Percentiles rank a stretch among this genome's conserved stretches.
Conservation (phyloP, 352 stramenopile species). For the Thalassiosira exigua region DNA sequence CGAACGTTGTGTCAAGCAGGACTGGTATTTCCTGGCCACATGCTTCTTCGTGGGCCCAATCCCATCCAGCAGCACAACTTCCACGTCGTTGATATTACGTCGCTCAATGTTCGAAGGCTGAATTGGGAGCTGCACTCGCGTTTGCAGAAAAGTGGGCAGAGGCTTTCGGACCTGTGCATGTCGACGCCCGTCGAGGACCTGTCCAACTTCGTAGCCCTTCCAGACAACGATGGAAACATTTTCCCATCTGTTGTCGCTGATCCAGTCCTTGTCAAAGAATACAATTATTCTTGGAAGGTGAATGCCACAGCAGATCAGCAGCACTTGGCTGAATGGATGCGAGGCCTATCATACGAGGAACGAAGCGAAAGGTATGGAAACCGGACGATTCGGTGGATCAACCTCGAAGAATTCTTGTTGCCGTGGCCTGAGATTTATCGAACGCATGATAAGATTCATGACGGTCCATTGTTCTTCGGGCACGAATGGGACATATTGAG, state of each 20-base stretch:
- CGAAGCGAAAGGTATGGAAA: not conserved
- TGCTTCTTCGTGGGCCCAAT: not conserved
- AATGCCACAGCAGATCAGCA: not conserved
- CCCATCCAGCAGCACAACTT: not conserved
- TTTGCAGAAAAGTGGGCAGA: not conserved
- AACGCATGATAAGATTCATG: not conserved
- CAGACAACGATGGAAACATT: not conserved
- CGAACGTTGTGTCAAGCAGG: not conserved
- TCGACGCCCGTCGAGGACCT: not conserved
- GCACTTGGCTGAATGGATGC: not conserved
- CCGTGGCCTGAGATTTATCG: not conserved
- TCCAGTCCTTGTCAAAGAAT: not conserved
- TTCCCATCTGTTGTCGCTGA: not conserved
- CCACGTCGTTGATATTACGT: not conserved
- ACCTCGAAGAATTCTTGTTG: conserved; percentile 6
- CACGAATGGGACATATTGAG: not conserved
- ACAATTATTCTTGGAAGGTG: conserved; percentile 1
- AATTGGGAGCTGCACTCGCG: not conserved
- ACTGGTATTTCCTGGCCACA: not conserved
- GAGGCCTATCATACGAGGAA: not conserved
- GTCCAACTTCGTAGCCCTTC: not conserved
- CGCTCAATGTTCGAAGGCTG: conserved; percentile 1
- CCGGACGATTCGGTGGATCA: conserved; percentile 1
- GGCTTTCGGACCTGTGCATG: not conserved
- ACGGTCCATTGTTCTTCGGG: not conserved